Base-by-base conservation (phyloP, 805 yeast species). In the Saccharomycopsis sp. region DNA sequence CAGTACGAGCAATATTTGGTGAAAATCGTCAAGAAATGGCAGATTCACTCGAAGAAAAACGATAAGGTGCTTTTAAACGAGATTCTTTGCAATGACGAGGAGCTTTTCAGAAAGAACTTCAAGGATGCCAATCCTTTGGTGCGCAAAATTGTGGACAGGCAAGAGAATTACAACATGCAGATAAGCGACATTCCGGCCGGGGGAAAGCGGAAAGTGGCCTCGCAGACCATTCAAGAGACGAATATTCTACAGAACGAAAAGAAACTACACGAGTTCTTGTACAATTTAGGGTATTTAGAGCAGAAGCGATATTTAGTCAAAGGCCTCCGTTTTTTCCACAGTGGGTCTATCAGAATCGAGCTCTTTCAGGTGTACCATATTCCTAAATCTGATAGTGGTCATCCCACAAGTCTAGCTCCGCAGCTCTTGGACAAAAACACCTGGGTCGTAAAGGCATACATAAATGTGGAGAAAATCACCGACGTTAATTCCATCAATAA, bases 101-200 rank as follows among this genome's bases (percentile, higher is more conserved):
- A 44, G 22, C 49, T 44, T 19, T 44, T 44, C 22, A 5, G 12
- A 19, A 44, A 44, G 12, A 44, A 44, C 20, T 44, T 44, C 49
- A 44, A 44, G 20, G 22, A 44, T 17, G 51, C 55, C 44, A 22
- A 35, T 12, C n/a, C 41, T n/a, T 50, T 56, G 25, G 38, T 54
- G 17, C 2, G 47, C 22, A 56, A 56, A 53, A 44, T 44, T 5
- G 8, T 47, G 38, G 53, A 47, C 8, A 49, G 14, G 42, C 52
- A 38, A 19, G 52, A 61, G 35, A 63, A 64, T 3, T 87, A 92
- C 93, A 78, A 85, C 0, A 65, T 87, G 5, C 87, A 82, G 64
- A 75, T 84, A 24, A 74, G 82, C 3, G 96, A 88, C 70, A 85
- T 88, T 12, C 94, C 94, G 1, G 81, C 85, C 3, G 92, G 89